These are phyloP conservation scores for Dendrocalamus latiflorus DNA, from an alignment of 202 grass and related monocot species.

Conservation along the genomic window DNA sequence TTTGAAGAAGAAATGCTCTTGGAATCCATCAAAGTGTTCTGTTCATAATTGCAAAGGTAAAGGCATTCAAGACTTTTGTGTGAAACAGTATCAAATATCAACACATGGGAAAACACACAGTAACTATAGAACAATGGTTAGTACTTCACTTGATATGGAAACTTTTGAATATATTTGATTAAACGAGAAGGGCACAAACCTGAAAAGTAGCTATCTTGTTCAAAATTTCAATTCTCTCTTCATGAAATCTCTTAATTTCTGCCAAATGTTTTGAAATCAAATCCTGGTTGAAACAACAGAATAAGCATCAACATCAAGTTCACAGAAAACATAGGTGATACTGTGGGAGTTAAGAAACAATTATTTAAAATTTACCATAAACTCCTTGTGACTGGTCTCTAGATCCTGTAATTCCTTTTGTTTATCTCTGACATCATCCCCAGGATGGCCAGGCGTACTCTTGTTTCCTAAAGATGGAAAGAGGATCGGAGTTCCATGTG, in stretches of 20 bases:
- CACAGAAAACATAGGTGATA: not conserved
- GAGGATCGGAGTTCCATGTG: slow-evolving; percentile 38
- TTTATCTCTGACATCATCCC: slow-evolving; percentile 47
- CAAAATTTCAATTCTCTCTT: slow-evolving; percentile 62
- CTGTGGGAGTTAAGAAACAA: not conserved
- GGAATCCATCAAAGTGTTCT: slow-evolving; percentile 63
- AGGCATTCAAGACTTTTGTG: not conserved
- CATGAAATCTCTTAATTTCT: slow-evolving; percentile 54
- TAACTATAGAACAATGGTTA: not conserved
- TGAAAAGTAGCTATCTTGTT: slow-evolving; percentile 50
- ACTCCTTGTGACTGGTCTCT: slow-evolving; percentile 49
- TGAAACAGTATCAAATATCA: not conserved
- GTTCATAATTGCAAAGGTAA: slow-evolving; percentile 9
- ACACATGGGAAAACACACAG: not conserved
- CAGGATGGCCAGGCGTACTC: not conserved
- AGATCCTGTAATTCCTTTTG: slow-evolving; percentile 60
- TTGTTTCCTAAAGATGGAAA: slow-evolving; percentile 56
- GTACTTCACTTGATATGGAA: not conserved
- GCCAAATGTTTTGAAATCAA: slow-evolving; percentile 44
- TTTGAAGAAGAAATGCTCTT: slow-evolving; percentile 52
- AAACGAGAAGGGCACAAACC: slow-evolving; percentile 35
- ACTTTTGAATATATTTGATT: not conserved
- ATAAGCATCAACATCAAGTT: slow-evolving; percentile 22
- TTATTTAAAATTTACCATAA: slow-evolving; percentile 36
- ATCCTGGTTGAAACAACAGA: slow-evolving; percentile 36